Base-by-base conservation (phyloP, 306 rosid species). In the Prunus mira region DNA sequence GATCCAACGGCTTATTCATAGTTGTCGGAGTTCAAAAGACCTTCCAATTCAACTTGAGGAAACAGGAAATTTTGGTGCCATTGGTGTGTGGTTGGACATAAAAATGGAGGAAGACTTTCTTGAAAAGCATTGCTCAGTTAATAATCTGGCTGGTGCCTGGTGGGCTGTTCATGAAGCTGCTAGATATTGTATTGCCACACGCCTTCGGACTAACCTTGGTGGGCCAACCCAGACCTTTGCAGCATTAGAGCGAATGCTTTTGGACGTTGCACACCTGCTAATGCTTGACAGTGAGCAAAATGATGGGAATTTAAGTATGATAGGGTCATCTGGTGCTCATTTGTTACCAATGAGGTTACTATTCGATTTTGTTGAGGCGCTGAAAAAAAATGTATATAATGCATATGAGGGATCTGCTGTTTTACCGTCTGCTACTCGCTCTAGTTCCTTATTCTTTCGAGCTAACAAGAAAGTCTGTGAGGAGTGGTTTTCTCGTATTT, bases 401-500 rank as follows among this genome's bases (percentile, higher is more conserved):
- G 98, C 97, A 65, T 93, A 91, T 56, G 98, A 91, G 85, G 98
- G 98, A 49, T 93, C 98, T 84, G 88, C 85, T 77, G 89, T 86
- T 81, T 86, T 93, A 82, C 93, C 97, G 54, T 74, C 91, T 61
- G 81, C 94, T 74, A 81, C 83, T 38, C 96, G 93, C 56, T 90
- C 93, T 76, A 93, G 98, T 87, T 87, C 98, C 80, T 80, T 88
- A 72, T 93, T 93, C 86, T 93, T 93, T 81, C 89, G 98, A 69
- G 98, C 98, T 24, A 93, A 93, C 88, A 93, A 85, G 83, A 93
- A 93, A 82, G 98, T 93, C 41, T 91, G 98, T 30, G 98, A 93
- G 89, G 98, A 93, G 87, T 93, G 98, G 98, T 93, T 93, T 90
- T 91, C 98, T 71, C 98, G 98, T 64, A 93, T 93, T 72, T 91